These are phyloP conservation scores for Xylariaceae sp. DNA, from an alignment of 2,329 filamentous ascomycete species.

Conservation along the genomic window DNA sequence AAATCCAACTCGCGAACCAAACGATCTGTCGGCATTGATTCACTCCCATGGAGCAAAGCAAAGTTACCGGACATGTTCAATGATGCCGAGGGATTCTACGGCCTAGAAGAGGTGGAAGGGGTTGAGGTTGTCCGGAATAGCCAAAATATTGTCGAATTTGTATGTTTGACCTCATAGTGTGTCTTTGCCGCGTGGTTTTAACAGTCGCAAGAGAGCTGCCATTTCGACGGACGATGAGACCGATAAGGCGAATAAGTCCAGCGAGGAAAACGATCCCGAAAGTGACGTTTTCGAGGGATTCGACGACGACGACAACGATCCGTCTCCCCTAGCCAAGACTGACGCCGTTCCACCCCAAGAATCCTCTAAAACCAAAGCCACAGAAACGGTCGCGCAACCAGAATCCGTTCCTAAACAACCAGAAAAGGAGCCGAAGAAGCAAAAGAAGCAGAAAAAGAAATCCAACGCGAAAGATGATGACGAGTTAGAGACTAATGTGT, in stretches of 20 bases:
- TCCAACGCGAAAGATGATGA: conserved; percentile 36
- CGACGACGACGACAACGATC: conserved; percentile 55
- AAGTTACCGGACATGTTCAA: conserved; percentile 73
- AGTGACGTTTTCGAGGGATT: conserved; percentile 60
- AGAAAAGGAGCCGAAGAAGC: conserved; percentile 23
- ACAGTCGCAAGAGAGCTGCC: conserved; percentile 25
- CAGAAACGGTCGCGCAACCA: conserved; percentile 15
- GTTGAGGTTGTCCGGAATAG: conserved; percentile 76
- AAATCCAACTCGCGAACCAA: conserved; percentile 34
- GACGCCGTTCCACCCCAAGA: conserved; percentile 23
- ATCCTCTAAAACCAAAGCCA: conserved; percentile 17
- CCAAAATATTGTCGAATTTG: conserved; percentile 51
- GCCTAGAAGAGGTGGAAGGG: conserved; percentile 85
- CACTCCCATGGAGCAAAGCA: conserved; percentile 54
- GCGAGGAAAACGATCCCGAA: conserved; percentile 18
- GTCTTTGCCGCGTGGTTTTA: conserved; percentile 1
- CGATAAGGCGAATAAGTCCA: conserved; percentile 13
- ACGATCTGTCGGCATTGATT: conserved; percentile 43
- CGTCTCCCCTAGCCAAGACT: conserved; percentile 21
- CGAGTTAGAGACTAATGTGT: conserved; percentile 46
- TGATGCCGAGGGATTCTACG: conserved; percentile 91
- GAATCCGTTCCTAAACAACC: conserved; percentile 27
- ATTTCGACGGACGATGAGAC: conserved; percentile 12
- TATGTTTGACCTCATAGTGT: conserved; percentile 32
- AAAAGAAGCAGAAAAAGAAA: conserved; percentile 26